These are phyloP conservation scores for Talaromyces sp. DNA, from an alignment of 2,329 filamentous ascomycete genomes.

Conservation along the genomic window DNA sequence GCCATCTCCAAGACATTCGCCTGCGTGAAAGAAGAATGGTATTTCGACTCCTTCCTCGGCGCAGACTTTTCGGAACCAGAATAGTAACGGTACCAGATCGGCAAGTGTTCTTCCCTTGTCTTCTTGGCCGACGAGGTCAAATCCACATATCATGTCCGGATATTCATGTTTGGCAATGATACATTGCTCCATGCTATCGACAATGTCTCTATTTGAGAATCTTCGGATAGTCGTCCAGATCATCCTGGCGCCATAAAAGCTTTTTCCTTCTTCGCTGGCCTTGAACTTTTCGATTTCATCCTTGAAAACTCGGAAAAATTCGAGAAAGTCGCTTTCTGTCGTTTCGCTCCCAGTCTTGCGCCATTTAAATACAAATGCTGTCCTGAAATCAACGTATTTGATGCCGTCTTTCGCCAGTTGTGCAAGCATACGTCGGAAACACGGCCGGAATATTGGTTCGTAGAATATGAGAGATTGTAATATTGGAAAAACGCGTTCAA, in stretches of 20 bases:
- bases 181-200: conserved; percentile 81
- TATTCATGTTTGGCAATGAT: conserved; percentile 74
- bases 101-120: conserved; percentile 69
- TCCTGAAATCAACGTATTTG: conserved; percentile 75
- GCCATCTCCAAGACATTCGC: conserved; percentile 77
- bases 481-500: conserved; percentile 67
- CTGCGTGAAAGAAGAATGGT: conserved; percentile 94
- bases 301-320: conserved; percentile 66
- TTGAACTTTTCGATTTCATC: conserved; percentile 78
- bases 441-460: conserved; percentile 79
- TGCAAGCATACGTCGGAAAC: conserved; percentile 65
- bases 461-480: conserved; percentile 75
- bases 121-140: conserved; percentile 86
- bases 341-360: conserved; percentile 59
- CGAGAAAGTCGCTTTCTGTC: conserved; percentile 61
- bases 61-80: conserved; percentile 90
- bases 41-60: conserved; percentile 71
- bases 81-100: conserved; percentile 75
- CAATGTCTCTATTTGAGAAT: conserved; percentile 59
- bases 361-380: conserved; percentile 69
- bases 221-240: conserved; percentile 76
- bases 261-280: conserved; percentile 60
- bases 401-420: conserved; percentile 76
- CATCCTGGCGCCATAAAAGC: conserved; percentile 77
- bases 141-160: conserved; percentile 76